phyloP scores from a whole-genome alignment of 2,329 filamentous ascomycete genomes.

The Alternaria sp. region DNA sequence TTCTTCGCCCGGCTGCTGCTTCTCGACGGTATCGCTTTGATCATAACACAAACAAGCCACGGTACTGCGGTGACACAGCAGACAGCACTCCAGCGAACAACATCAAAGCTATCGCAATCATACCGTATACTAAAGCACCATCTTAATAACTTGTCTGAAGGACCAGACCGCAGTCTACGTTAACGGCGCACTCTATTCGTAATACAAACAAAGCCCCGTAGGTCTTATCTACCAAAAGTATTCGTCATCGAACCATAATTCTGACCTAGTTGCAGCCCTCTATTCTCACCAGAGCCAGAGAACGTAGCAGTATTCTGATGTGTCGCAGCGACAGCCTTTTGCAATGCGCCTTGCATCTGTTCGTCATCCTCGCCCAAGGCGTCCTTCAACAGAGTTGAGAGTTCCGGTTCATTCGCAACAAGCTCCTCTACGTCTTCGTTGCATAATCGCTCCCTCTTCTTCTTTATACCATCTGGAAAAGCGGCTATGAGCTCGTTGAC shows the following conservation, averaged over 20 bases:
- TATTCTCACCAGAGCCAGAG: neutral
- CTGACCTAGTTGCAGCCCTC: neutral
- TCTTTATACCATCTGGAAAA: neutral
- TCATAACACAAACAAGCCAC: too few species aligned
- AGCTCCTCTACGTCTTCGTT: neutral
- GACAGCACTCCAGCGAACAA: too few species aligned
- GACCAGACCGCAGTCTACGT: too few species aligned
- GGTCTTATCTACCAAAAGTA: neutral
- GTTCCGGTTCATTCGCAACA: neutral
- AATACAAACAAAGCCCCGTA: too few species aligned
- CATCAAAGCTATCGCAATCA: too few species aligned
- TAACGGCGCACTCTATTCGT: too few species aligned
- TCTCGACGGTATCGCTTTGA: too few species aligned
- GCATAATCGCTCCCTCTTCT: neutral
- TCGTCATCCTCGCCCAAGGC: neutral
- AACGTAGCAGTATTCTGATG: neutral
- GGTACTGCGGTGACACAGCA: too few species aligned
- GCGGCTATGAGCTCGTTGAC: neutral
- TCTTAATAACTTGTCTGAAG: too few species aligned
- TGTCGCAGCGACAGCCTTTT: neutral
- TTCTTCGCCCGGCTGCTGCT: too few species aligned
- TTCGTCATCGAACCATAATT: neutral
- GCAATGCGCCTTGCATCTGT: neutral
- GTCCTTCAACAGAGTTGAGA: neutral
- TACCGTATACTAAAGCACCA: too few species aligned